Base-by-base conservation (phyloP, 1,284 basidiomycete species). In the Rhodotorula sp. region DNA sequence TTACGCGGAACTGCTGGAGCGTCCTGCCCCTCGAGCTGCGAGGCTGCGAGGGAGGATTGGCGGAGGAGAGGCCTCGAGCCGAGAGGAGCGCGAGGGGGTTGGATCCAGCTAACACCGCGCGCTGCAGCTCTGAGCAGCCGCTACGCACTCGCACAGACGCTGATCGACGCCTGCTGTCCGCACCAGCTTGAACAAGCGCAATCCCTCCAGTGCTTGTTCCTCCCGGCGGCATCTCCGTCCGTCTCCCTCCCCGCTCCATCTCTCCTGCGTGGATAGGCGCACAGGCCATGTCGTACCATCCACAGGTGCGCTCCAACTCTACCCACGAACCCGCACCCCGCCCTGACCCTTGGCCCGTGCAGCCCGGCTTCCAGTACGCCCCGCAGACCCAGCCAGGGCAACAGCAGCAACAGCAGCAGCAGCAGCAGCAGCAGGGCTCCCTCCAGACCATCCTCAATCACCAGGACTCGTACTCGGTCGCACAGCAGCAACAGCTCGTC, bases 401-500 rank as follows among this genome's bases (percentile, higher is more conserved):
- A 32, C 48, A 32, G 19, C 39, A 34, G 7, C 36, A 39, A 29
- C 60, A 57, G 46, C n/a, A n/a, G n/a, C n/a, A n/a, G n/a, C n/a
- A 39, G 39, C 48, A 32, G 19, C 39, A 34, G 7, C 36, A 39
- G 36, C 60, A 57, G 46, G 7, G 21, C 22, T 29, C 37, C 15
- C 62, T 69, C 62, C 51, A 59, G 57, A 25, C 55, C 25, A 53
- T 72, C 27, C 51, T 75, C 3, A 63, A 70, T 36, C 48, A 68
- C 44, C 69, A 69, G 56, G 69, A 71, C 32, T 44, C 57, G 51
- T 71, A 66, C 63, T 29, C 41, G n/a, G 54, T 48, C 48, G 10
- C 36, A 1, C 64, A 57, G n/a, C 56, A 64, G 62, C 61, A 62
- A 19, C 63, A 60, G 34, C 54, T 70, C 48, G 73, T 74, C 50